These are phyloP conservation scores for Acanthamoeba polyphaga DNA, from an alignment of 208 protist genomes.

Conservation along the genomic window DNA sequence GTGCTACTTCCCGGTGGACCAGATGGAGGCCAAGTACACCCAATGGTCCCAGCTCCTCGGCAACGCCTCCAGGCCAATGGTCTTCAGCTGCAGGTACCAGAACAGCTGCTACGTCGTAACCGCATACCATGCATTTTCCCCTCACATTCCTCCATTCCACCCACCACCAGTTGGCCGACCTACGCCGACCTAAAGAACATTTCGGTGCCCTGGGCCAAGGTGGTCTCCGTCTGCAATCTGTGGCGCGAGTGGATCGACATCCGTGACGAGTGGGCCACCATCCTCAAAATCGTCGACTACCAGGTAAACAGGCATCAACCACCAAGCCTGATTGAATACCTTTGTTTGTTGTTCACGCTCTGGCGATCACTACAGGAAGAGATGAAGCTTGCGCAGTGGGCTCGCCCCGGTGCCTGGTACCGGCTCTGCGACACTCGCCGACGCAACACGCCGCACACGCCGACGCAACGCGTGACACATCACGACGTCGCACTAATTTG, in stretches of 20 bases:
- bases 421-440: no score
- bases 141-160: background rate
- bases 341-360: no score
- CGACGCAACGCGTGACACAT: background rate
- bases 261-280: slow-evolving; percentile 33
- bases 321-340: no score
- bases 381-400: background rate
- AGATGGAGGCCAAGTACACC: slow-evolving; percentile 50
- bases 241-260: slow-evolving; percentile 59
- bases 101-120: background rate
- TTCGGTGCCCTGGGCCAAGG: background rate
- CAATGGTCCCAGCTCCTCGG: slow-evolving; percentile 29
- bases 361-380: background rate
- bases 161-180: slow-evolving; percentile 26
- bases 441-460: no score
- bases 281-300: slow-evolving; percentile 43
- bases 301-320: background rate
- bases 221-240: slow-evolving; percentile 41
- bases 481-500: background rate
- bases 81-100: slow-evolving; percentile 59
- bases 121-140: no score
- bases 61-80: slow-evolving; percentile 4
- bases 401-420: slow-evolving; percentile 32
- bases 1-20: slow-evolving; percentile 29
- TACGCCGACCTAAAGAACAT: slow-evolving; percentile 45